Evolutionary conservation across 1,284 basidiomycete species (phyloP).

Genomic region (Baeospora myosura): DNA sequence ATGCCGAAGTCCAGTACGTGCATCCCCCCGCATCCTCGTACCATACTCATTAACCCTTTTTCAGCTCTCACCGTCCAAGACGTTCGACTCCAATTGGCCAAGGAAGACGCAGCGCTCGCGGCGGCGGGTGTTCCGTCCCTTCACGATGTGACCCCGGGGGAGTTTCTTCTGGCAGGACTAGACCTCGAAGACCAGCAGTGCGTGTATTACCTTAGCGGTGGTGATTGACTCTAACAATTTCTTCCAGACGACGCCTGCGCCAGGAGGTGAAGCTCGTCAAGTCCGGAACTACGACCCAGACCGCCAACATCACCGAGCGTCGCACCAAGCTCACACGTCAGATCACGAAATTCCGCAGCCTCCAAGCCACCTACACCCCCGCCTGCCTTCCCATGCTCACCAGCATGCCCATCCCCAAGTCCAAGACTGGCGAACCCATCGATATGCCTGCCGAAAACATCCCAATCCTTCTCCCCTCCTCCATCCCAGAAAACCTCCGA

Average conservation of each 20-base stretch:
- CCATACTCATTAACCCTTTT: neutral
- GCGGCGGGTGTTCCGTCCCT: neutral
- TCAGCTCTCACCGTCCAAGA: constrained; percentile 11
- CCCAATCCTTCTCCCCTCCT: constrained; percentile 6
- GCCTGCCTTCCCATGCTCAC: neutral
- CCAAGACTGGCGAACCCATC: neutral
- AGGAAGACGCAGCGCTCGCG: constrained; percentile 10
- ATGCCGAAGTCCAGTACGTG: constrained; percentile 3
- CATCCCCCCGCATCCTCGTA: neutral
- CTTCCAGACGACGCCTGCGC: neutral
- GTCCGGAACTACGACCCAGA: constrained; percentile 1
- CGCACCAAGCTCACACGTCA: constrained; percentile 1
- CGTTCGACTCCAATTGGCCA: constrained; percentile 10
- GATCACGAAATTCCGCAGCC: constrained; percentile 2
- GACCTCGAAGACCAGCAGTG: constrained; percentile 16
- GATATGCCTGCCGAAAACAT: constrained; percentile 1
- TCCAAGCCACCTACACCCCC: constrained; percentile 3
- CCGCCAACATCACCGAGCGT: neutral
- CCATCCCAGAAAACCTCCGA: neutral
- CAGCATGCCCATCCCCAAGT: neutral
- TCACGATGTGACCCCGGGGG: constrained; percentile 6
- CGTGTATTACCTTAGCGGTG: constrained; percentile 1
- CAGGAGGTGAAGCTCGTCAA: neutral
- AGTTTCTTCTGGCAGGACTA: constrained; percentile 10
- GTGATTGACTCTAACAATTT: neutral